These are phyloP conservation scores for Cryphonectria carpinicola DNA, from an alignment of 2,329 filamentous ascomycete species.

Conservation along the genomic window DNA sequence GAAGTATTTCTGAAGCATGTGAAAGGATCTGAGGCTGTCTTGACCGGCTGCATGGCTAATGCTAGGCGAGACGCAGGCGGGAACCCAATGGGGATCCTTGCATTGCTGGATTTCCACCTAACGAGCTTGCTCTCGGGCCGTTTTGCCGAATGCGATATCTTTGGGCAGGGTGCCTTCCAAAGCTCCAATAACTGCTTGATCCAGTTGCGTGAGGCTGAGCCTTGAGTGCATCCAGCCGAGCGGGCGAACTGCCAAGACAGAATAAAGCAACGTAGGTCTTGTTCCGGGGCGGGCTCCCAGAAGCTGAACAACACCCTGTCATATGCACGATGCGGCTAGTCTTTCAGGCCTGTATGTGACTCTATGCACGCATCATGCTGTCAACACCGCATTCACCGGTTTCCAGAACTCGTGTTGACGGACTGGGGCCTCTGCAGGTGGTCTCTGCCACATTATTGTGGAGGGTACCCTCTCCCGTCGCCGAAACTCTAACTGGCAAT, in stretches of 20 bases:
- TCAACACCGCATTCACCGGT: neutral
- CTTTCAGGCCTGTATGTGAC: constrained; percentile 2
- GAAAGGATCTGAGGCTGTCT: constrained; percentile 1
- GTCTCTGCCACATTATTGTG: neutral
- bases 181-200: neutral
- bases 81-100: constrained; percentile 5
- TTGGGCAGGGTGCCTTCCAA: neutral
- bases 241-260: neutral
- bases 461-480: neutral
- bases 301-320: neutral
- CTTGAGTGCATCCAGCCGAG: neutral
- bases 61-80: neutral
- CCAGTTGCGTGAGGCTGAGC: constrained; percentile 6
- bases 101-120: neutral
- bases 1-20: neutral
- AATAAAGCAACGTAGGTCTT: neutral
- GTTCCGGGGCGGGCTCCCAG: neutral
- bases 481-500: neutral
- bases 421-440: neutral
- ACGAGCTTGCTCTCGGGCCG: neutral
- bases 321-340: neutral
- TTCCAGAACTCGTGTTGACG: neutral
- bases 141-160: neutral
- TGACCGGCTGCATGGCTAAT: constrained; percentile 11
- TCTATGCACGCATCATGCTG: neutral